These are phyloP conservation scores for Cyathus striatus DNA, from an alignment of 768 basidiomycete species.

Conservation along the genomic window DNA sequence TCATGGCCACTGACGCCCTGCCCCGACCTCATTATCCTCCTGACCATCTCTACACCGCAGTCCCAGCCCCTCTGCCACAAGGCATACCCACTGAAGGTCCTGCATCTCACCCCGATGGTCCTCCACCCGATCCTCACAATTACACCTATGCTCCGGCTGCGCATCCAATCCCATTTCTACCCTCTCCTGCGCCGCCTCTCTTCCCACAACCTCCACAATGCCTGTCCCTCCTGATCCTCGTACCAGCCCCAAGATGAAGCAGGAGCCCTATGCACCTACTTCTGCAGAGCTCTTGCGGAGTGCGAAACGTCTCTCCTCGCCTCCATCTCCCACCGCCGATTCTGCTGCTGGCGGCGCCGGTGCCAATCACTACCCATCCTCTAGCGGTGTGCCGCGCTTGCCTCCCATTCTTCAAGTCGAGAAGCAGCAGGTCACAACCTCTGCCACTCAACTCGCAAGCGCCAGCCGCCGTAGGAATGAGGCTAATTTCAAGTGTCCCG, in stretches of 20 bases:
- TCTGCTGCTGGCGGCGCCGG: conserved; percentile 35
- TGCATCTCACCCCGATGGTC: conserved; percentile 37
- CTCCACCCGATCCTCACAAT: conserved; percentile 33
- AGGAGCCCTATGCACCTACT: conserved; percentile 38
- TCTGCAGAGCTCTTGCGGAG: conserved; percentile 54
- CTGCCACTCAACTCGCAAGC: conserved; percentile 88
- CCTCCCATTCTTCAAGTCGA: conserved; percentile 88
- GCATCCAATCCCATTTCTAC: conserved; percentile 31
- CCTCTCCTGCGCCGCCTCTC: conserved; percentile 22
- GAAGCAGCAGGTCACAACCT: conserved; percentile 93
- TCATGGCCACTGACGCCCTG: conserved; percentile 33
- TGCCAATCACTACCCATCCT: conserved; percentile 51
- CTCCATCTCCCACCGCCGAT: conserved; percentile 29
- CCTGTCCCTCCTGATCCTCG: conserved; percentile 11
- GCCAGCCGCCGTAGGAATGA: conserved; percentile 86
- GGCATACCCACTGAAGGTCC: conserved; percentile 38
- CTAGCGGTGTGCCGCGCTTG: conserved; percentile 48
- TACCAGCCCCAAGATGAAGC: conserved; percentile 30
- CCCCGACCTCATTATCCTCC: conserved; percentile 17
- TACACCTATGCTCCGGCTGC: conserved; percentile 35
- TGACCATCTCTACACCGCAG: conserved; percentile 34
- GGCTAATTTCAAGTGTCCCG: conserved; percentile 89
- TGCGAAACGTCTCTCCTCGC: conserved; percentile 28
- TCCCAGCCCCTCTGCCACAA: conserved; percentile 33
- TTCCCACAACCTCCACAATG: conserved; percentile 17